Conservation (phyloP, 2,329 filamentous ascomycete genomes). For the Arachnopeziza araneosa region DNA sequence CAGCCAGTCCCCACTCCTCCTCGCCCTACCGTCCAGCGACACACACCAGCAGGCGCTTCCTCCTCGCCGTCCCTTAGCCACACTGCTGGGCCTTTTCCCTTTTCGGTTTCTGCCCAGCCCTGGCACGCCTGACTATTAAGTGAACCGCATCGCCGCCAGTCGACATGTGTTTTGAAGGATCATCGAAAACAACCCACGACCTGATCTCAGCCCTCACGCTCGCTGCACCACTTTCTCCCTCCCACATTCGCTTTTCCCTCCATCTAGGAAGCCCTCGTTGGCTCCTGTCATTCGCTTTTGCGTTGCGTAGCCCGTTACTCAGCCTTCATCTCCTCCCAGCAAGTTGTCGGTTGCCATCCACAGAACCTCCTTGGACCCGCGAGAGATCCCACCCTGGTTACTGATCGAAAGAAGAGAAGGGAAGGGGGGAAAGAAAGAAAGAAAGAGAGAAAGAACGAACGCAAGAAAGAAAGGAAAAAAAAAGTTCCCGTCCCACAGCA, state of each 20-base stretch:
- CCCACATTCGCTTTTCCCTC: slow-evolving; percentile 32
- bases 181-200: slow-evolving; percentile 11
- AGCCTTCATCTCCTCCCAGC: slow-evolving; percentile 25
- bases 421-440: no score
- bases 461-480: no score
- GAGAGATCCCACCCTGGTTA: slow-evolving; percentile 3
- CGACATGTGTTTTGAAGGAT: slow-evolving; percentile 17
- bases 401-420: no score
- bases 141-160: slow-evolving; percentile 26
- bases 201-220: slow-evolving; percentile 10
- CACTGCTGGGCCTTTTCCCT: slow-evolving; percentile 6
- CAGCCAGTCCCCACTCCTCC: background rate
- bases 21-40: background rate
- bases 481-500: background rate
- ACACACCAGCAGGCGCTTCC: background rate
- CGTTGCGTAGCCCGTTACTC: slow-evolving; percentile 23
- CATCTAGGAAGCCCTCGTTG: slow-evolving; percentile 64
- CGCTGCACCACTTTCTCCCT: slow-evolving; percentile 11
- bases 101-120: slow-evolving; percentile 21
- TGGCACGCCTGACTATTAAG: slow-evolving; percentile 24
- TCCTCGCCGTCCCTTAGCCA: slow-evolving; percentile 2
- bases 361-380: slow-evolving; percentile 17
- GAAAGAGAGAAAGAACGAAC: no score
- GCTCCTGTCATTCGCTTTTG: slow-evolving; percentile 67
- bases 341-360: slow-evolving; percentile 26